These are phyloP conservation scores for Crithidia acanthocephali DNA, from an alignment of 208 protist species.

Conservation along the genomic window DNA sequence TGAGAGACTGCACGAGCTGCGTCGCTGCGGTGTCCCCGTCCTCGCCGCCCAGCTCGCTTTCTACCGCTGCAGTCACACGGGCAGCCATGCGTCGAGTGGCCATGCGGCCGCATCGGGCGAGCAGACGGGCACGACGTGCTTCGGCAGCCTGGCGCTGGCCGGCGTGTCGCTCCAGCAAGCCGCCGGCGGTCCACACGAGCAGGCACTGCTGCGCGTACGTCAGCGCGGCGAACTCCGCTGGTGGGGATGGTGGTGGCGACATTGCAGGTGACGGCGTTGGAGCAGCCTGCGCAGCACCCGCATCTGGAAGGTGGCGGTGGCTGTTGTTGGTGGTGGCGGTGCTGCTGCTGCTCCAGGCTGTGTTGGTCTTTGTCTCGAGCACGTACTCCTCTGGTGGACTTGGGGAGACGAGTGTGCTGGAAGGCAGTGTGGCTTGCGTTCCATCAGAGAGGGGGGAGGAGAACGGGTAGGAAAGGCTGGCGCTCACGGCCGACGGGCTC, in stretches of 20 bases:
- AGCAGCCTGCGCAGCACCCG: too few relatives aligned
- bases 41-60: neutral
- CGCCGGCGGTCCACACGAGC: slow-evolving; percentile 68
- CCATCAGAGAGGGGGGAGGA: neutral
- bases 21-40: neutral
- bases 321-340: too few relatives aligned
- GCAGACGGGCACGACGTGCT: slow-evolving; percentile 23
- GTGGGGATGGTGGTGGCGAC: neutral
- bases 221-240: slow-evolving; percentile 37
- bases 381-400: neutral
- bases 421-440: neutral
- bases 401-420: neutral
- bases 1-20: too few relatives aligned
- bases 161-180: slow-evolving; percentile 40
- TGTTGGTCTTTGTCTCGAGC: too few relatives aligned
- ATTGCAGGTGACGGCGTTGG: neutral
- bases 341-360: too few relatives aligned
- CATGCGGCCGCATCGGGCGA: slow-evolving; percentile 35
- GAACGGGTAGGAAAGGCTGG: neutral
- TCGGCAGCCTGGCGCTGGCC: slow-evolving; percentile 15
- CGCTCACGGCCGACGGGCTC: neutral
- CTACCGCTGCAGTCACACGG: slow-evolving; percentile 24
- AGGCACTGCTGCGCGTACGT: slow-evolving; percentile 81
- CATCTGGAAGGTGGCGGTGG: too few relatives aligned
- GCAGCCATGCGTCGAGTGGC: slow-evolving; percentile 48